Evolutionary conservation across 2,329 filamentous ascomycete species (phyloP), one percentile per base, ranked within the genome.

Genomic region (Exophiala bonariae): DNA sequence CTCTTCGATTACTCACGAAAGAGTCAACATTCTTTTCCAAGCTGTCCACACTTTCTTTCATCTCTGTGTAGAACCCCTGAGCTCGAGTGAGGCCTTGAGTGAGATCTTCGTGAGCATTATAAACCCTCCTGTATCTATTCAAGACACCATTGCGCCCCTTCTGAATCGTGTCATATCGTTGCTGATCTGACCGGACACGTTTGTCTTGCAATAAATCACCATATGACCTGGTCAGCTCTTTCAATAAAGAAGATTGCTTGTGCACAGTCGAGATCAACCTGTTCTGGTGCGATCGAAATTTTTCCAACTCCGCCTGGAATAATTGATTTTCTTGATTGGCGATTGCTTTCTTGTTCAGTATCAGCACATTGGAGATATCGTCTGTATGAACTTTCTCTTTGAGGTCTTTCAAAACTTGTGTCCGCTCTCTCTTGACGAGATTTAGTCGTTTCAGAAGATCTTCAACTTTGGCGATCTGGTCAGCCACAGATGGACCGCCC

Each of bases 271-370:
- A 90, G 7, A 96, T 73, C 13, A 99, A 79, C 26, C 93, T 84
- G 60, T 86, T 96, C 64, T 97, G 93, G 61, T 96, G 89, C 20
- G 90, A 87, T 33, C 90, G 78, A 70, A 96, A 99, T 67, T 99
- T 99, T 69, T 97, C 92, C n/a, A 99, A 77, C 67, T 99, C 93
- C 13, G 89, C 84, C 65, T 96, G 87, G 71, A 99, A 99, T 2
- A 99, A 79, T 61, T 96, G 89, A 10, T 78, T 85, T 66, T 99
- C 93, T 61, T 93, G 92, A 62, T 89, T 95, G 16, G 89, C 80
- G 61, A 97, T 92, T 2, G 89, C 86, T 70, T 97, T 99, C 66
- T 97, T 97, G 76, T 99, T 99, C 49, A 99, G 74, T 46, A 99
- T 99, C 50, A 99, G 77, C 10, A 97, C 91, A 63, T 96, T 93